Base-by-base conservation (phyloP, 1,139 yeast species). In the Blastobotrys elegans region DNA sequence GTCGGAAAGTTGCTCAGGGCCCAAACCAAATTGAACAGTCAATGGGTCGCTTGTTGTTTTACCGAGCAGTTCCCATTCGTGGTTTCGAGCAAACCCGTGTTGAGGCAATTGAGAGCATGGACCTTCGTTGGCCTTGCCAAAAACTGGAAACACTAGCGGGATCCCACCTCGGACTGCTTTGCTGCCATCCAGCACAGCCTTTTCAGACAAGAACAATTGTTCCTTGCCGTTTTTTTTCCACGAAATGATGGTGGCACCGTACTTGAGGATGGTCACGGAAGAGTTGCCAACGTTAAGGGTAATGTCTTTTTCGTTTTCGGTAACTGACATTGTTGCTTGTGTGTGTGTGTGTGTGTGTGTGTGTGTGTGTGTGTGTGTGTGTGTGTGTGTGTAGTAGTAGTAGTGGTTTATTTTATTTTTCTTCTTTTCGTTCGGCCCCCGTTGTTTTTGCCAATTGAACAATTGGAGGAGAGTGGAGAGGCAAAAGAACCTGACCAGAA, bases 101-200 rank as follows among this genome's bases (percentile, higher is more conserved):
- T 92, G 97, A 13, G 97, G 97, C 57, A 92, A 76, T 18, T 69
- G 58, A n/a, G 68, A 64, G 6, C 73, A 66, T 34, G 72, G 67
- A 0, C 72, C 70, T 55, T 72, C 65, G 53, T 74, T 57, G 21
- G 81, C 76, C 63, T 86, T 88, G 51, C 98, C 97, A 66, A 92
- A 92, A 6, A 89, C 69, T 1, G 97, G 98, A 75, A 92, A 92
- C 2, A 90, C 97, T 27, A 92, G 73, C 11, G 98, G 98, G 47
- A 92, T 86, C 44, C 98, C 98, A 52, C 98, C 98, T 63, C 98
- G 78, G 22, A 92, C 97, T 1, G 97, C 94, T 64, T 84, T 86
- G 43, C 90, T 69, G 3, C 97, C 97, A 60, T 92, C 97, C 53
- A 90, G 70, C 58, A 81, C 79, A 45, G 97, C 96, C 38, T 79